A percentile compares a stretch with the other conserved stretches of the same genome.
Conservation (phyloP, 73 alveolate genomes). For the Paramecium octaurelia region DNA sequence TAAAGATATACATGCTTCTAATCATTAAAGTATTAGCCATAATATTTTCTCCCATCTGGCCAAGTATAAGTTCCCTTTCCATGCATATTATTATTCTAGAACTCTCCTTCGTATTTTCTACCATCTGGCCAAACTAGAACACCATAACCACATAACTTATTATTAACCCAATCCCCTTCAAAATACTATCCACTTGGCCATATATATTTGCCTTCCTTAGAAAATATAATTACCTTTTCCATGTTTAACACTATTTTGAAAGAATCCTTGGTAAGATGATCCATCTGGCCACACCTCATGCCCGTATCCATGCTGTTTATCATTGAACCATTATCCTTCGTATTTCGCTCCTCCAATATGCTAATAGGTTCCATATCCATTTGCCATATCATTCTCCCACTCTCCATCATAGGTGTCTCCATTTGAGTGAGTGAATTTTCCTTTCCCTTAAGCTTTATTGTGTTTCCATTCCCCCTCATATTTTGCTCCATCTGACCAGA, state of each 20-base stretch:
- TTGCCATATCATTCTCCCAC: conserved; percentile 67
- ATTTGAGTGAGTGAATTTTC: conserved; percentile 60
- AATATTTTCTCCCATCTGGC: conserved; percentile 71
- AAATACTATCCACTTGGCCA: conserved; percentile 80
- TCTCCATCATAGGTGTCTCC: conserved; percentile 68
- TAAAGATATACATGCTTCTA: conserved; percentile 45
- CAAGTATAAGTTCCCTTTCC: conserved; percentile 56
- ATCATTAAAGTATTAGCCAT: conserved; percentile 54
- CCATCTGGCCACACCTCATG: conserved; percentile 74
- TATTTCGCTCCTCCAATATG: conserved; percentile 56
- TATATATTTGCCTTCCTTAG: conserved; percentile 66
- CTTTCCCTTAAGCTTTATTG: conserved; percentile 69
- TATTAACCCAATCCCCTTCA: conserved; percentile 83
- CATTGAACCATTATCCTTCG: conserved; percentile 62
- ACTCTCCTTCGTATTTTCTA: conserved; percentile 11
- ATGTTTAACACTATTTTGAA: conserved; percentile 65
- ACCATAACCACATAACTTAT: not conserved
- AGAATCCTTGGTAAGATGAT: conserved; percentile 54
- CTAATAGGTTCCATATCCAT: conserved; percentile 64
- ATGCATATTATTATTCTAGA: not conserved
- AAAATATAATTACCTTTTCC: conserved; percentile 59
- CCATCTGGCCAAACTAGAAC: conserved; percentile 9
- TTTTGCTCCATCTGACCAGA: conserved; percentile 64
- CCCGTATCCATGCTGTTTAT: conserved; percentile 66
- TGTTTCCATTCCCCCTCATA: conserved; percentile 64